A percentile compares a stretch with the other conserved stretches of the same genome.
These are phyloP conservation scores for Bruguiera parviflora DNA, from an alignment of 345 rosid species.

Conservation along the genomic window DNA sequence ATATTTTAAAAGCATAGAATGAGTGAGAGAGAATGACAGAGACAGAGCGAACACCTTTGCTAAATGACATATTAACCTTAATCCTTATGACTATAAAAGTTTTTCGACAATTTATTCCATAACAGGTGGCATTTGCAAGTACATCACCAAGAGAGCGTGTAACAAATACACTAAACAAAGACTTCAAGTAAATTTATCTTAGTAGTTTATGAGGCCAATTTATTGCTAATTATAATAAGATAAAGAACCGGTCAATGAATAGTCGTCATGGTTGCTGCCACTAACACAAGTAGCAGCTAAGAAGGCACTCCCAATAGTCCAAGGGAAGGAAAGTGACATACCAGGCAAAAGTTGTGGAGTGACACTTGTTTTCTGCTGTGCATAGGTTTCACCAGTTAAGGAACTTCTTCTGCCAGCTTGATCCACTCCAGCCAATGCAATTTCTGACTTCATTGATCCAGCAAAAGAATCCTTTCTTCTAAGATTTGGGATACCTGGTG, in stretches of 20 bases:
- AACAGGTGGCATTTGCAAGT: too few species aligned
- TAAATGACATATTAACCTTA: background rate
- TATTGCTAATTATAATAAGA: too few species aligned
- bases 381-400: slow-evolving; percentile 1
- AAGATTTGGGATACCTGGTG: background rate
- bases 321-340: background rate
- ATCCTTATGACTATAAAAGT: too few species aligned
- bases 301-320: background rate
- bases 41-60: slow-evolving; percentile 9
- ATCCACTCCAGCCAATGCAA: slow-evolving; percentile 7
- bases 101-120: too few species aligned
- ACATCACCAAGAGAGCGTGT: background rate
- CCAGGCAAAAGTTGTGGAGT: slow-evolving; percentile 6
- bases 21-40: background rate
- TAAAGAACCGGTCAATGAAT: background rate
- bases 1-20: background rate
- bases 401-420: slow-evolving; percentile 8
- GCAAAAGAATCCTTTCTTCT: background rate
- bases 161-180: background rate
- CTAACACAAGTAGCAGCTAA: background rate
- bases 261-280: background rate
- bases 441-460: background rate
- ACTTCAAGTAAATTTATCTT: background rate
- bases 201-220: too few species aligned
- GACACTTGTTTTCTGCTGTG: background rate